Evolutionary conservation across 2,329 filamentous ascomycete species (phyloP).

Genomic region (Scytalidium lignicola): DNA sequence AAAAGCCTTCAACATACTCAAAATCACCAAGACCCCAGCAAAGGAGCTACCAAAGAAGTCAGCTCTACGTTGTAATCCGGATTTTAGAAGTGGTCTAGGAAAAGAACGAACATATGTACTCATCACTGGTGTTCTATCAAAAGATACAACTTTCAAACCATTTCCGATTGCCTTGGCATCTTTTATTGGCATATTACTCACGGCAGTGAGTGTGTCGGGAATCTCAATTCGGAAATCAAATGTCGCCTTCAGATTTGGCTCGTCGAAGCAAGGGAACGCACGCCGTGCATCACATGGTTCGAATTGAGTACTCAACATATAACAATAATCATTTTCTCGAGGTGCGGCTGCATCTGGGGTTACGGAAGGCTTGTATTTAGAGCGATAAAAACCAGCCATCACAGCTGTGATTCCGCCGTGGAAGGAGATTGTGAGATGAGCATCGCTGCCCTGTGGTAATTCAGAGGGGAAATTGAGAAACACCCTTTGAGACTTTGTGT

Average conservation of each 20-base stretch:
- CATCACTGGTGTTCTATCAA: constrained; percentile 64
- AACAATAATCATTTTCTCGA: no score
- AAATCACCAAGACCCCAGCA: no score
- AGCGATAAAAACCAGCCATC: constrained; percentile 94
- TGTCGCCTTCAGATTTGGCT: constrained; percentile 65
- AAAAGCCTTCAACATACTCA: no score
- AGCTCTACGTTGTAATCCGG: no score
- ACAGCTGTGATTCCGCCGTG: constrained; percentile 43
- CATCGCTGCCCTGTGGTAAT: no score
- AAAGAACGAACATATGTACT: constrained; percentile 68
- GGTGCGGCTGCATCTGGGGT: constrained; percentile 58
- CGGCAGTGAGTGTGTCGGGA: constrained; percentile 59
- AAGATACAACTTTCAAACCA: constrained; percentile 60
- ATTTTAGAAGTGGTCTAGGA: constrained; percentile 5
- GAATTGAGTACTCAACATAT: constrained; percentile 75
- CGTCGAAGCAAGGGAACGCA: constrained; percentile 69
- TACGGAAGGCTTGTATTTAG: constrained; percentile 84
- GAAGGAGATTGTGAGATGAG: no score
- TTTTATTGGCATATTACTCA: constrained; percentile 62
- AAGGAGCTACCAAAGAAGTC: no score
- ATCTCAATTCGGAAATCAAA: constrained; percentile 64
- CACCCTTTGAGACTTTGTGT: no score
- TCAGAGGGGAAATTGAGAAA: no score
- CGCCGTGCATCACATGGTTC: constrained; percentile 62
- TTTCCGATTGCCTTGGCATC: constrained; percentile 36